A percentile compares a stretch with the other conserved stretches of the same genome.
These are phyloP conservation scores for Microglena sp. DNA, from an alignment of 139 green algal genomes.

Conservation along the genomic window DNA sequence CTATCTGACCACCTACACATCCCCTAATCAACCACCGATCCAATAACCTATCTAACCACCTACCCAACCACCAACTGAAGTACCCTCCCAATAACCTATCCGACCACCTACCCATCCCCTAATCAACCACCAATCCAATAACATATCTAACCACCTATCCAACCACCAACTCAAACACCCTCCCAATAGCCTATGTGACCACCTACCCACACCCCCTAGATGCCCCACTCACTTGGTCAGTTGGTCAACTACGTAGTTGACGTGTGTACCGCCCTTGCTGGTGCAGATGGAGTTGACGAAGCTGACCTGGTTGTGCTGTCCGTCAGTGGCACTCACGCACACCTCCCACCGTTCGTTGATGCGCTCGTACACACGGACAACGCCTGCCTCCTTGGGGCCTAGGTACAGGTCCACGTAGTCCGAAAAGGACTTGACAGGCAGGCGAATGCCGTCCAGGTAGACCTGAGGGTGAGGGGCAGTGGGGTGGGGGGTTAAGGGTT, in stretches of 20 bases:
- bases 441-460: slow-evolving; percentile 71
- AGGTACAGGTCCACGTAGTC: slow-evolving; percentile 96
- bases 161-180: no score
- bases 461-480: slow-evolving; percentile 41
- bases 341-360: slow-evolving; percentile 94
- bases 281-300: slow-evolving; percentile 99
- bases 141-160: neutral
- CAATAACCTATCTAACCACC: no score
- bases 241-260: slow-evolving; percentile 86
- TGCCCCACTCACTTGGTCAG: slow-evolving; percentile 53
- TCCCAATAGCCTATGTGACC: no score
- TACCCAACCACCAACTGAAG: no score
- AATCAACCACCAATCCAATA: neutral
- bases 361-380: slow-evolving; percentile 75
- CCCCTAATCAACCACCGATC: no score
- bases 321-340: slow-evolving; percentile 74
- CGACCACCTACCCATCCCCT: neutral
- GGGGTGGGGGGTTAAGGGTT: neutral
- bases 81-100: no score
- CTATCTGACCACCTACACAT: no score
- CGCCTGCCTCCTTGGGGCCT: slow-evolving; percentile 53
- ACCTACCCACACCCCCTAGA: neutral
- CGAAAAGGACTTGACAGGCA: slow-evolving; percentile 83
- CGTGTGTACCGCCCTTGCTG: slow-evolving; percentile 93
- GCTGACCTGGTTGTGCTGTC: slow-evolving; percentile 78